Evolutionary conservation across 192 early-diverging fungal species (phyloP).

Genomic region (Dissophora globulifera): DNA sequence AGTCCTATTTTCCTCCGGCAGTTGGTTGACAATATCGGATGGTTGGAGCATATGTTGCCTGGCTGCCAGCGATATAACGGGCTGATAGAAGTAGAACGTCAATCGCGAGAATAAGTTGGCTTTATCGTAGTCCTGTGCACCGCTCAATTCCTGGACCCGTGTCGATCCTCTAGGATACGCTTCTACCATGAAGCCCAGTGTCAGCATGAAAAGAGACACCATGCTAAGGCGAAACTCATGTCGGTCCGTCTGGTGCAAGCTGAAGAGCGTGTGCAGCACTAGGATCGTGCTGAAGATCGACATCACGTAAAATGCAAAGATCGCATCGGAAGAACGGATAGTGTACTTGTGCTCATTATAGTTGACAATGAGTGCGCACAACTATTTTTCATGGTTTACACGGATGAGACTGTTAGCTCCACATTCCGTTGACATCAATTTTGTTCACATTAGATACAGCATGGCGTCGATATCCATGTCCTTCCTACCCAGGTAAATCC

Average conservation of each 20-base stretch:
- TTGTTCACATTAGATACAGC: too few species aligned
- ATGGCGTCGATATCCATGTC: too few species aligned
- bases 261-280: constrained; percentile 15
- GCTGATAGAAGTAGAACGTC: constrained; percentile 32
- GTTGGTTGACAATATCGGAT: constrained; percentile 22
- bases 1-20: constrained; percentile 29
- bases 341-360: constrained; percentile 41
- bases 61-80: constrained; percentile 35
- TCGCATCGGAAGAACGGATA: constrained; percentile 39
- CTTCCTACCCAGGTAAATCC: constrained; percentile 27
- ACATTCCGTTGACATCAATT: too few species aligned
- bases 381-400: constrained; percentile 1
- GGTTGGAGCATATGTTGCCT: constrained; percentile 18
- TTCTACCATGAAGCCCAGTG: constrained; percentile 16
- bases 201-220: constrained; percentile 3
- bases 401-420: too few species aligned
- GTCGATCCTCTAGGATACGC: constrained; percentile 38
- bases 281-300: neutral
- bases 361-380: constrained; percentile 13
- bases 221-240: neutral
- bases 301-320: constrained; percentile 16
- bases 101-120: constrained; percentile 25
- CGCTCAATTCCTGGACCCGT: constrained; percentile 18
- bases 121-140: constrained; percentile 18
- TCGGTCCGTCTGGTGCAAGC: neutral